Conservation (phyloP, 2,329 filamentous ascomycete genomes). For the Lachnellula arida region DNA sequence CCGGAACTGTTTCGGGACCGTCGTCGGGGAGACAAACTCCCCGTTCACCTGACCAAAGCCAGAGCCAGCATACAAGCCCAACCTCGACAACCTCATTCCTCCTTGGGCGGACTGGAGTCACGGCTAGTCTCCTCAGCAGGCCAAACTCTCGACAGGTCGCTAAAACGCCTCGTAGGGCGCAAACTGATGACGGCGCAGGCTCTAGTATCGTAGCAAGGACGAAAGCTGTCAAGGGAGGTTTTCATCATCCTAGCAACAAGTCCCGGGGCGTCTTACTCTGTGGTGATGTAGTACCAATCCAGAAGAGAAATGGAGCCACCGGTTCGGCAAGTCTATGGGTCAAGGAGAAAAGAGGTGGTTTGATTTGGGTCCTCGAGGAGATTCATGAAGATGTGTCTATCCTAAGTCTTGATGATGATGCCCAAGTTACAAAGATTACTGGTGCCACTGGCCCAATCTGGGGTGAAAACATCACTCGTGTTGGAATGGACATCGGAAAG, state of each 20-base stretch:
- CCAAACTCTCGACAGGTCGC: conserved; percentile 50
- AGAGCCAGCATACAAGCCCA: conserved; percentile 28
- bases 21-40: conserved; percentile 19
- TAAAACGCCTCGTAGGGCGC: conserved; percentile 49
- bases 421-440: conserved; percentile 61
- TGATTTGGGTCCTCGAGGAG: conserved; percentile 98
- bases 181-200: conserved; percentile 57
- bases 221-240: conserved; percentile 44
- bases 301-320: conserved; percentile 87
- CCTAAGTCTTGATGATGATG: conserved; percentile 72
- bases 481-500: conserved; percentile 69
- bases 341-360: conserved; percentile 87
- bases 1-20: conserved; percentile 43
- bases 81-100: conserved; percentile 49
- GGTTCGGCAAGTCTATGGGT: conserved; percentile 97
- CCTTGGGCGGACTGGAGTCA: conserved; percentile 64
- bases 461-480: conserved; percentile 63
- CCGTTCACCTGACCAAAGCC: conserved; percentile 16
- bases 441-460: conserved; percentile 86
- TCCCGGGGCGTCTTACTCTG: conserved; percentile 88
- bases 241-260: conserved; percentile 61
- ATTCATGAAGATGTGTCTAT: conserved; percentile 90
- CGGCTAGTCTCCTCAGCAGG: conserved; percentile 82
- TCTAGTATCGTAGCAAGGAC: conserved; percentile 39
- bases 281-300: conserved; percentile 96